Base-by-base conservation (phyloP, 2,329 filamentous ascomycete species). In the Berkeleyomyces rouxiae region DNA sequence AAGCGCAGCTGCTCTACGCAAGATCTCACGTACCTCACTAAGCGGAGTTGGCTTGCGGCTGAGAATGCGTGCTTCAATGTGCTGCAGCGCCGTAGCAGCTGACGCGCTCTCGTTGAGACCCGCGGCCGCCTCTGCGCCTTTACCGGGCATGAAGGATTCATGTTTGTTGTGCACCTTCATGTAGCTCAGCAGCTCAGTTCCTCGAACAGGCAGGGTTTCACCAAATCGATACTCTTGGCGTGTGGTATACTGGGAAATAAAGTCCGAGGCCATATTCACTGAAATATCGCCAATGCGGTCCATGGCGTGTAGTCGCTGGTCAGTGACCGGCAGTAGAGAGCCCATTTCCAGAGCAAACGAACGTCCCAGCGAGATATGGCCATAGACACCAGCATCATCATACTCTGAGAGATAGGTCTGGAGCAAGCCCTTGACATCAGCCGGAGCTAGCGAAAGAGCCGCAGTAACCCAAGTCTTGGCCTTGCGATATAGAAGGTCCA, bases 391-490 rank as follows among this genome's bases (percentile, higher is more conserved):
- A 67, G 96, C 89, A 67, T 97, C 91, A 65, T 95, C 87, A 68
- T 91, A 96, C 68, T 96, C 91, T 0, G 95, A 96, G 13, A 99
- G 79, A 71, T 99, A 97, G 0, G 93, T 97, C 74, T 96, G 93
- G 51, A 99, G 78, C 23, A 99, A 78, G 0, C 95, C 93, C 74
- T 99, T 99, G 65, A 97, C 84, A 72, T 99, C 92, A 33, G 96
- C 78, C 4, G 93, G 92, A 2, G 95, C 90, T 58, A 95, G 81
- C 67, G 88, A 86, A 68, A 97, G 84, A 6, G 89, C 88, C 40
- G 82, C 77, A 23, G 82, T 83, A 0, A 99, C 85, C 93, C 93
- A 99, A 3, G 73, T 74, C 67, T 83, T 88, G 42, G 91, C 90
- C 67, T 83, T 85, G 65, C 82, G 84, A 70, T 95, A 84, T 39